phyloP scores from a whole-genome alignment of 345 rosid species.

The Camelina laxa region DNA sequence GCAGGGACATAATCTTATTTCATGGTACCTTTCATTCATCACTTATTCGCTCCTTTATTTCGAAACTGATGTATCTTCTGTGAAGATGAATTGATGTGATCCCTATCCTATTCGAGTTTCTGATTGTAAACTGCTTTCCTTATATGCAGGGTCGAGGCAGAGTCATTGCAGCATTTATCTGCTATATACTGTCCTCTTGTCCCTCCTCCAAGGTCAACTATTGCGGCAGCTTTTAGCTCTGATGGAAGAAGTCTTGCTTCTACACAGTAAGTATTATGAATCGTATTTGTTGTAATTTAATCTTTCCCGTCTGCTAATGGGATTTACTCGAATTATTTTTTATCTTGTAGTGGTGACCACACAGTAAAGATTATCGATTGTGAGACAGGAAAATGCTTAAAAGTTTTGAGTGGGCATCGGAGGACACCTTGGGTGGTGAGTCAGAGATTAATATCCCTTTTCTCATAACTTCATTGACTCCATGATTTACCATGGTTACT shows the following conservation, averaged over 20 bases:
- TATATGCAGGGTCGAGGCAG: conserved; percentile 80
- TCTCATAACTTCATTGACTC: conserved; percentile 20
- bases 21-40: conserved; percentile 58
- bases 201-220: conserved; percentile 98
- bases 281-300: conserved; percentile 5
- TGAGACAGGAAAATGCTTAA: conserved; percentile 87
- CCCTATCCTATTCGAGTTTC: background rate
- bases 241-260: conserved; percentile 91
- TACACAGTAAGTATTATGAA: conserved; percentile 65
- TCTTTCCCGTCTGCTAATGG: conserved; percentile 29
- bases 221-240: conserved; percentile 97
- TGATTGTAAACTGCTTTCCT: background rate
- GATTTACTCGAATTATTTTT: conserved; percentile 20
- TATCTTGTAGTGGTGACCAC: conserved; percentile 82
- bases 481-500: conserved; percentile 19
- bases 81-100: conserved; percentile 9
- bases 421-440: conserved; percentile 99
- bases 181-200: conserved; percentile 83
- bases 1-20: conserved; percentile 68
- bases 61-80: background rate
- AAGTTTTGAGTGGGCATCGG: conserved; percentile 91
- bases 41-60: conserved; percentile 16
- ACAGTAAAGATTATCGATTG: conserved; percentile 94
- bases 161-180: conserved; percentile 75
- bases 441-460: conserved; percentile 27